Conservation (phyloP, 2,329 filamentous ascomycete genomes). For the Trichothecium roseum region DNA sequence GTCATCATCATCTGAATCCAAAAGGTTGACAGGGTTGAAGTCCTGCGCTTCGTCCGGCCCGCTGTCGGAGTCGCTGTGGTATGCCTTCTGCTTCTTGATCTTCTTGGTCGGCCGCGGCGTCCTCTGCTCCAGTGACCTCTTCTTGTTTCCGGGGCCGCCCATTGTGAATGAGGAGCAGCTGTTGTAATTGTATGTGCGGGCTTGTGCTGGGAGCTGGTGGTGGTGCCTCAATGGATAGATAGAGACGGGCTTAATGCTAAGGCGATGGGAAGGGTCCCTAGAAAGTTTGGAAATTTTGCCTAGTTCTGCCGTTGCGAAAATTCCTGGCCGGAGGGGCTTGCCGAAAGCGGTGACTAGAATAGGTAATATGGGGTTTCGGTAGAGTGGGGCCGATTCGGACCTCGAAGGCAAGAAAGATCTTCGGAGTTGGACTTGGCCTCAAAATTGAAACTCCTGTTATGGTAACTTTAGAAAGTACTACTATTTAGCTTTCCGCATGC, state of each 20-base stretch:
- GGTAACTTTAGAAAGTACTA: no score
- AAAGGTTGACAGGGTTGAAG: conserved; percentile 41
- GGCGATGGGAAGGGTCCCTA: conserved; percentile 5
- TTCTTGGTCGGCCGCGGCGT: conserved; percentile 37
- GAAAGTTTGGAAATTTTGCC: conserved; percentile 2
- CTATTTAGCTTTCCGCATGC: no score
- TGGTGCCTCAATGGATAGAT: background rate
- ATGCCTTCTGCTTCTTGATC: conserved; percentile 37
- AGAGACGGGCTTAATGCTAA: conserved; percentile 1
- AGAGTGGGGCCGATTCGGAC: background rate
- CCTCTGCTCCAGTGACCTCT: conserved; percentile 18
- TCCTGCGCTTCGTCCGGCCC: conserved; percentile 25
- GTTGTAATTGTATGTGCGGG: conserved; percentile 1
- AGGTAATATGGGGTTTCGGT: background rate
- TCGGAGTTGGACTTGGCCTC: background rate
- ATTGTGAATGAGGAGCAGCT: conserved; percentile 11
- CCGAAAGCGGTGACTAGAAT: background rate
- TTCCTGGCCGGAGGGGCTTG: background rate
- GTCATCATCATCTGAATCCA: conserved; percentile 45
- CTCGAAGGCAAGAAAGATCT: background rate
- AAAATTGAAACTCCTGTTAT: background rate
- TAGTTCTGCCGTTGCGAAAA: conserved; percentile 1
- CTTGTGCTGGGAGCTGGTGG: conserved; percentile 1
- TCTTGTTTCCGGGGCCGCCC: conserved; percentile 22
- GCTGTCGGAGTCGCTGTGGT: conserved; percentile 43